These are phyloP conservation scores for Populus tomentosa DNA, from an alignment of 441 rosid genomes.

Conservation along the genomic window DNA sequence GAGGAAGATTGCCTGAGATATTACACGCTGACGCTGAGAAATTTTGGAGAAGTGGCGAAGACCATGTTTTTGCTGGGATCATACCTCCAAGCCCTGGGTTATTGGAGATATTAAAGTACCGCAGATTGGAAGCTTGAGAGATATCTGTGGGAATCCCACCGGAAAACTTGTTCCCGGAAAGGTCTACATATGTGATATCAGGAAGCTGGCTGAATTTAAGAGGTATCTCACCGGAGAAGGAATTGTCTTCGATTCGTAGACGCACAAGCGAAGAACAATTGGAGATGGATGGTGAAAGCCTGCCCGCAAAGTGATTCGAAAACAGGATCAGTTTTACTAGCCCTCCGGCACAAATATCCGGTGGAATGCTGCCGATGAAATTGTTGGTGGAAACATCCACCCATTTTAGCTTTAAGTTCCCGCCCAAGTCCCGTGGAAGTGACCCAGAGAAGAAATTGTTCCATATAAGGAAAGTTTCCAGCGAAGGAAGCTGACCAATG, in stretches of 20 bases:
- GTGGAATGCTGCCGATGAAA: constrained; percentile 68
- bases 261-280: constrained; percentile 81
- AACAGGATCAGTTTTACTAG: constrained; percentile 72
- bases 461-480: constrained; percentile 85
- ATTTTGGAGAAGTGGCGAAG: constrained; percentile 62
- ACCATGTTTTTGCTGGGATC: constrained; percentile 57
- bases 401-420: constrained; percentile 72
- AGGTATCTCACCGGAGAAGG: constrained; percentile 77
- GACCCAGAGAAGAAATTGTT: constrained; percentile 76
- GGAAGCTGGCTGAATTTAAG: constrained; percentile 53
- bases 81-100: constrained; percentile 63
- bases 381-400: constrained; percentile 84
- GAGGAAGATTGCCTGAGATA: constrained; percentile 59
- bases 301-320: constrained; percentile 67
- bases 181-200: constrained; percentile 66
- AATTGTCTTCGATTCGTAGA: constrained; percentile 79
- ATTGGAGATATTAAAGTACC: constrained; percentile 67
- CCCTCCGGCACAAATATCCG: constrained; percentile 71
- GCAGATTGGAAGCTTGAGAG: constrained; percentile 51
- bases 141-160: constrained; percentile 74
- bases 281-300: constrained; percentile 57
- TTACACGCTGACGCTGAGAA: constrained; percentile 74
- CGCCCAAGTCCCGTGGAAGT: constrained; percentile 74
- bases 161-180: constrained; percentile 68
- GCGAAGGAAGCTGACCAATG: constrained; percentile 70